Base-by-base conservation (phyloP, 2,329 filamentous ascomycete species). In the Ophiostoma quercus region DNA sequence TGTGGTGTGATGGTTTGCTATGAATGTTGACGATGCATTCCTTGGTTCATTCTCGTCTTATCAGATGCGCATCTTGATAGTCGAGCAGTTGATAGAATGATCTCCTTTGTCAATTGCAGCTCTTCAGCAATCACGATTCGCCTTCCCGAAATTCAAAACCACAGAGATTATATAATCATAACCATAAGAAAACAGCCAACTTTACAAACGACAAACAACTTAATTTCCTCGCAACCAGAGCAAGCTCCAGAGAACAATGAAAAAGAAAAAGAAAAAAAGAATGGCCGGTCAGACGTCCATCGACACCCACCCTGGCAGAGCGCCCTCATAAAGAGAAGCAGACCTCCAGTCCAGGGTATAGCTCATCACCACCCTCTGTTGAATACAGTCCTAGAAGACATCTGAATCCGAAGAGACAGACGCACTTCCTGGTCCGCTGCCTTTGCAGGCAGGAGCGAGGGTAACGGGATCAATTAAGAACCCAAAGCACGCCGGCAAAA, bases 331-430 rank as follows among this genome's bases (percentile, higher is more conserved):
- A 93, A 89, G 87, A 87, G 65, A 66, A 69, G 88, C 87, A 86
- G 85, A 89, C 85, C 82, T 79, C 82, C 72, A 78, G 79, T 84
- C 79, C 84, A 82, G 90, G 91, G 90, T 89, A 84, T 90, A 95
- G 92, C 95, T 96, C 92, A 95, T 95, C 90, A 92, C 88, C 90
- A 89, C 90, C 88, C 87, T 90, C 90, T 94, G 71, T 62, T 87
- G 22, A 72, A 88, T 91, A 91, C 88, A 89, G 85, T 80, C 75
- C 72, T 63, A 71, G 73, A 74, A 71, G 68, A 60, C 72, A 68
- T 39, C n/a, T 60, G 29, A 32, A 32, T 29, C 66, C 68, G 69
- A 67, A 66, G 69, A 62, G 25, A 41, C 43, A 51, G 25, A 37
- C 51, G 47, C 16, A 25, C 60, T 47, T 71, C 67, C 68, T 73